Evolutionary conservation across 169 alveolate genomes (phyloP).

Genomic region (Cryptosporidium felis): DNA sequence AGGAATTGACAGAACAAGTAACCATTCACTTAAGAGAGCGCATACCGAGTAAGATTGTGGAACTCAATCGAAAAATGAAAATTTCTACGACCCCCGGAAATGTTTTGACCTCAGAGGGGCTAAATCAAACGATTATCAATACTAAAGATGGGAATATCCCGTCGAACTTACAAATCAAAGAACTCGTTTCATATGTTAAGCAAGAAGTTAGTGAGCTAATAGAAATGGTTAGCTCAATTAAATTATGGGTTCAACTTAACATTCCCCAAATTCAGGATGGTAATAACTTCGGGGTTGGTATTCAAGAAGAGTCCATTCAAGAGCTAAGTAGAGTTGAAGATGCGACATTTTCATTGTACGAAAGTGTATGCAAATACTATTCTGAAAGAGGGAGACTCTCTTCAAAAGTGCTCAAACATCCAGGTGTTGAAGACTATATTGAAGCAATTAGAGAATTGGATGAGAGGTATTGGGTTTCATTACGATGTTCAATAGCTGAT

Average conservation of each 20-base stretch:
- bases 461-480: slow-evolving; percentile 88
- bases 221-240: slow-evolving; percentile 81
- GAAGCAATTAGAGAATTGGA: slow-evolving; percentile 88
- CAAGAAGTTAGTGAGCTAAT: slow-evolving; percentile 86
- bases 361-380: slow-evolving; percentile 82
- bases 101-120: not conserved
- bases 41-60: slow-evolving; percentile 84
- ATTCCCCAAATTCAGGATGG: slow-evolving; percentile 91
- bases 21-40: slow-evolving; percentile 83
- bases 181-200: slow-evolving; percentile 80
- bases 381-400: slow-evolving; percentile 84
- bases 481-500: slow-evolving; percentile 85
- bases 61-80: slow-evolving; percentile 81
- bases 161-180: slow-evolving; percentile 82
- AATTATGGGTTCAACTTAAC: slow-evolving; percentile 88
- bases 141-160: slow-evolving; percentile 76
- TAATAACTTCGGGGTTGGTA: slow-evolving; percentile 89
- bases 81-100: slow-evolving; percentile 70
- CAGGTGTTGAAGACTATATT: slow-evolving; percentile 83
- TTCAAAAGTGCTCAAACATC: slow-evolving; percentile 86
- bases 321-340: slow-evolving; percentile 89
- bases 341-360: slow-evolving; percentile 85
- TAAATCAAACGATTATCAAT: not conserved
- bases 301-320: slow-evolving; percentile 89
- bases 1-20: slow-evolving; percentile 84